Evolutionary conservation across 2,329 filamentous ascomycete genomes (phyloP), one percentile per base, ranked within the genome.

Genomic region (Metarhizium album): DNA sequence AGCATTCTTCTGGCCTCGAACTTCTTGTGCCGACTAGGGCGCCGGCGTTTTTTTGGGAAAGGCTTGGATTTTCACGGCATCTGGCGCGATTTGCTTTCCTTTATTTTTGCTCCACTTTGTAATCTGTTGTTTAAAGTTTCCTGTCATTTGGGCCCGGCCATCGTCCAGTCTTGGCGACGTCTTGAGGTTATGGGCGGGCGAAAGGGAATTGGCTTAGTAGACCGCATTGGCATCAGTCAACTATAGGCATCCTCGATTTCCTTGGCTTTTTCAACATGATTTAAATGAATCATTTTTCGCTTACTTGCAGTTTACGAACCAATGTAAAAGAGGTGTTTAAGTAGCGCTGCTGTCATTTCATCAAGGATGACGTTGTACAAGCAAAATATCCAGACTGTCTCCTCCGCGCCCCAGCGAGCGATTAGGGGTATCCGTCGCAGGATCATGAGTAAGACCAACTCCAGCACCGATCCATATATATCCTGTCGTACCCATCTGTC

Each of bases 1-100:
- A 54, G 48, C 49, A 46, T 18, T 48, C 53, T 58, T 59, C 52
- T 57, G 57, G 54, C 52, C 56, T 60, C 57, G 57, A 62, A 59
- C 57, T 52, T 60, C 59, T 57, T 57, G 59, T 45, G 49, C 47
- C 53, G 14, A 43, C 47, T 49, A 47, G 48, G 51, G 47, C 61
- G 62, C 57, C 59, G 64, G 64, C 64, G 64, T 67, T 67, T 27
- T n/a, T 22, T 62, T 56, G 57, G 62, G 57, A 56, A 58, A 60
- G 59, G 55, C 14, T 51, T 47, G 37, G 33, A 38, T 57, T 60
- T 60, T n/a, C 49, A 51, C 48, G 55, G 57, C 54, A 61, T 59
- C 45, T 59, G 65, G 65, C 65, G 65, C 60, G 63, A 57, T 59
- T 59, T 59, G 60, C 60, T 24, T 48, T 45, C 20, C 40, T 54